These are phyloP conservation scores for Papiliotrema terrestris DNA, from an alignment of 1,284 basidiomycete species.

Conservation along the genomic window DNA sequence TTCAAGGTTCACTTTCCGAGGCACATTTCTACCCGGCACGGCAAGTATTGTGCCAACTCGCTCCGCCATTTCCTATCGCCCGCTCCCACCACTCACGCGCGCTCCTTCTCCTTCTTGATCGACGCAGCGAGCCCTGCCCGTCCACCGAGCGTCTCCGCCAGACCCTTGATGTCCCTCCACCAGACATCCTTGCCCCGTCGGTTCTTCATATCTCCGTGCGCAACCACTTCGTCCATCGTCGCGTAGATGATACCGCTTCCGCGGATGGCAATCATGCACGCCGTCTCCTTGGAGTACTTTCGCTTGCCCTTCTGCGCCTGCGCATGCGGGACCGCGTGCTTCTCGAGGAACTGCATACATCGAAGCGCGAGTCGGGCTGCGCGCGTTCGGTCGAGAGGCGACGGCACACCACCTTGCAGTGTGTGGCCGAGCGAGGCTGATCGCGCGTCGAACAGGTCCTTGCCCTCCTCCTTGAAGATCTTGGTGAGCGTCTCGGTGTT, in stretches of 20 bases:
- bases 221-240: conserved; percentile 74
- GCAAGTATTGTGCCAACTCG: too few species aligned
- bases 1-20: too few species aligned
- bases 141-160: conserved; percentile 65
- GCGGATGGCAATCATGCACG: conserved; percentile 88
- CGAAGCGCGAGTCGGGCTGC: conserved; percentile 85
- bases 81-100: neutral
- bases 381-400: conserved; percentile 86
- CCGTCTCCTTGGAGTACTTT: conserved; percentile 52
- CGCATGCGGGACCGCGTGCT: conserved; percentile 58
- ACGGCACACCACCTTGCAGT: conserved; percentile 90
- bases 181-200: conserved; percentile 74
- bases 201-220: conserved; percentile 85
- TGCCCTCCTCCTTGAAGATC: conserved; percentile 92
- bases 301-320: conserved; percentile 22
- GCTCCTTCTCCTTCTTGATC: neutral
- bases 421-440: conserved; percentile 93
- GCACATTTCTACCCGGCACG: too few species aligned
- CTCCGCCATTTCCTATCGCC: too few species aligned
- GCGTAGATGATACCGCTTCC: conserved; percentile 75
- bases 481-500: conserved; percentile 88
- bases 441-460: conserved; percentile 85
- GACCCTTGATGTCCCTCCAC: conserved; percentile 70
- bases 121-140: conserved; percentile 32
- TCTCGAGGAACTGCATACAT: conserved; percentile 91